A percentile compares a stretch with the other conserved stretches of the same genome.
phyloP scores from a whole-genome alignment of 352 stramenopile genomes.

The Phytophthora brassicae region DNA sequence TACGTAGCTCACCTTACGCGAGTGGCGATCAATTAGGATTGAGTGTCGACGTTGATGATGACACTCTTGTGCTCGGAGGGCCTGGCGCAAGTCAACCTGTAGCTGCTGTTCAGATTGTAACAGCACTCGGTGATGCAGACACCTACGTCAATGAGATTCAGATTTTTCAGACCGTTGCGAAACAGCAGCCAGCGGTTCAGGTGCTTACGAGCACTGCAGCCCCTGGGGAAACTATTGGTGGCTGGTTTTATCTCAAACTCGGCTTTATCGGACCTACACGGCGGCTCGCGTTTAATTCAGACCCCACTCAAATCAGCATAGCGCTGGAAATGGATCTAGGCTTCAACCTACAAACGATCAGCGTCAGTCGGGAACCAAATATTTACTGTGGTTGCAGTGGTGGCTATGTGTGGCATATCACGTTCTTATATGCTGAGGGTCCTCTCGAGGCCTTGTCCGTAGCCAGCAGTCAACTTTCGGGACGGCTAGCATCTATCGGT shows the following conservation, averaged over 20 bases:
- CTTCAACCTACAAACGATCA: slow-evolving; percentile 58
- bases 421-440: slow-evolving; percentile 71
- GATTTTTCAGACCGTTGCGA: slow-evolving; percentile 54
- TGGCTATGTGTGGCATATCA: slow-evolving; percentile 77
- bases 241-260: slow-evolving; percentile 72
- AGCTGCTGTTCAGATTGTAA: slow-evolving; percentile 76
- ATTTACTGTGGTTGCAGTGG: slow-evolving; percentile 72
- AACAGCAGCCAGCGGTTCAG: slow-evolving; percentile 62
- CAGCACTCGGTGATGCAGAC: slow-evolving; percentile 44
- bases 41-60: slow-evolving; percentile 68
- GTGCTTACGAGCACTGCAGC: slow-evolving; percentile 70
- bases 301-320: slow-evolving; percentile 63
- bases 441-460: slow-evolving; percentile 47
- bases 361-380: slow-evolving; percentile 58
- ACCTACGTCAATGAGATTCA: slow-evolving; percentile 76
- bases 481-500: slow-evolving; percentile 52
- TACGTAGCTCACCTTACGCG: slow-evolving; percentile 61
- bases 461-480: slow-evolving; percentile 52
- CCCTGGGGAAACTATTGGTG: slow-evolving; percentile 60
- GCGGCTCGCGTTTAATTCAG: slow-evolving; percentile 66
- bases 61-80: slow-evolving; percentile 72
- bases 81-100: slow-evolving; percentile 55
- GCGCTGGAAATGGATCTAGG: slow-evolving; percentile 79
- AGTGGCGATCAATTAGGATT: slow-evolving; percentile 57
- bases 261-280: slow-evolving; percentile 58